Evolutionary conservation across 2,329 filamentous ascomycete species (phyloP), one percentile per base, ranked within the genome.

Genomic region (Pestalotiopsis sp.): DNA sequence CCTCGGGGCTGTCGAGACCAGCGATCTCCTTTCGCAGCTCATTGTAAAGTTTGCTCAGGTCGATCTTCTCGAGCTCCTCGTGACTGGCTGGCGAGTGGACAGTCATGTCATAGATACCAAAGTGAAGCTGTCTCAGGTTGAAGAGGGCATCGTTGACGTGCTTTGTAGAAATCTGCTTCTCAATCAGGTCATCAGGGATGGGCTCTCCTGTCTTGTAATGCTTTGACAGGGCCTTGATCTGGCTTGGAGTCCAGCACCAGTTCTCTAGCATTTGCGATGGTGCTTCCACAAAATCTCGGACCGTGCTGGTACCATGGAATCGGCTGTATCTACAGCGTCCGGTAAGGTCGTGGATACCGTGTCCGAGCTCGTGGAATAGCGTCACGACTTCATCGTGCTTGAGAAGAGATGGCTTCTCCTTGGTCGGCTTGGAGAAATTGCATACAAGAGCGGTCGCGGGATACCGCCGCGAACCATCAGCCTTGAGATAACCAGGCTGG

Each of bases 331-430:
- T 86, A 41, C 87, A 90, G 49, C 88, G 86, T 17, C 86, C 87
- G n/a, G 88, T 83, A 60, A 93, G 81, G 74, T 92, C 90, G 74
- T 92, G 91, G 67, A 92, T 92, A 31, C 90, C 91, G 75, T 92
- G 90, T 38, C 90, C 90, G 1, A 92, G 83, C 77, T 93, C 91
- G 76, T 96, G 92, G 87, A 96, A 95, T 11, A 95, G 86, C 0
- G 93, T 95, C 12, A 94, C 90, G 2, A 95, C 92, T 79, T 95
- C 92, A 67, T 93, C 90, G 76, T 95, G 93, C 85, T 95, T 94
- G 57, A 96, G 86, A 3, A 95, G 85, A 25, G 90, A 92, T 4
- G 93, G 93, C 80, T 94, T 94, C 77, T 87, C 92, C 11, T 88
- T 83, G 1, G 91, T 92, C 2, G 93, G 91, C 81, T 95, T 95